Base-by-base conservation (phyloP, 441 rosid genomes). In the Lepidium campestre region DNA sequence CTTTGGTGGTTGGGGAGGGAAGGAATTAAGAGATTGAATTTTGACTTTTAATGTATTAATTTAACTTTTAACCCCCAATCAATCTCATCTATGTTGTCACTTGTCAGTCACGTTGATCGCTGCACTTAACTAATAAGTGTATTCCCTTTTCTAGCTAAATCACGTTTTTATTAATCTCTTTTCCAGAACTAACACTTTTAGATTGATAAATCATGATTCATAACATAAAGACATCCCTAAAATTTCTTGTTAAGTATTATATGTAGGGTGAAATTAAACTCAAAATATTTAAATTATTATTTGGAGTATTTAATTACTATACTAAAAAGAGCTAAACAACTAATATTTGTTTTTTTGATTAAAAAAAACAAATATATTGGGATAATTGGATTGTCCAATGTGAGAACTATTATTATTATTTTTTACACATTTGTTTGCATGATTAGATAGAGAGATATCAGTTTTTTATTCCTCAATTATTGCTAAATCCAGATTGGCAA, bases 21-120 rank as follows among this genome's bases (percentile, higher is more conserved):
- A 22, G 20, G n/a, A 10, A 54, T 54, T 41, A 5, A 36, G 22
- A 57, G 47, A 36, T 36, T 57, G 20, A 27, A 36, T 47, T 17
- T 57, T 47, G 58, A 39, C 58, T 27, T 57, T 54, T 57, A 0
- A 25, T 12, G 41, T 35, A 13, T 67, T 25, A 6, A 29, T 29
- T 60, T 35, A 18, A 35, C 64, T 46, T 56, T 23, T 46, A 67
- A 20, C 5, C 11, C 17, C 31, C 48, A 67, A 67, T 67, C 29
- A 67, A 46, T 35, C 7, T 35, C 0, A 46, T 57, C 29, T 31
- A 25, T 47, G 19, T 54, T 66, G 54, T 67, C 8, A 29, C 32
- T 29, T 29, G 32, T 29, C 32, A 29, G n/a, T n/a, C 63, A 57
- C 6, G 29, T 47, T 57, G 49, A 67, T 68, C 11, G 57, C 11